A percentile compares a stretch with the other conserved stretches of the same genome.
Evolutionary conservation across 2,329 filamentous ascomycete genomes (phyloP).

Genomic region (Ambrosiella beaveri): DNA sequence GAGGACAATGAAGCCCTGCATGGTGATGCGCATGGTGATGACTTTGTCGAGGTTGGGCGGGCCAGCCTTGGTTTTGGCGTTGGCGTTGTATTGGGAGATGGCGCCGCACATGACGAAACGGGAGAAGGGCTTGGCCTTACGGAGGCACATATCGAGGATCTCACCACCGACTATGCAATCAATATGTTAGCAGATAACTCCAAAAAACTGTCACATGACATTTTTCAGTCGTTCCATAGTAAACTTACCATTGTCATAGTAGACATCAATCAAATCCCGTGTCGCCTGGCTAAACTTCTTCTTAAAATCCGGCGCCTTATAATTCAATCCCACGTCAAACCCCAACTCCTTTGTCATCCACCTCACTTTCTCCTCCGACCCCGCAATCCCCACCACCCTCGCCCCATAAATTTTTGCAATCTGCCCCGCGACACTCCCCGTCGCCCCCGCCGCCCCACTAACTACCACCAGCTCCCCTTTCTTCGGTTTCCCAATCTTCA

Average conservation of each 20-base stretch:
- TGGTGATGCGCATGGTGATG: slow-evolving; percentile 37
- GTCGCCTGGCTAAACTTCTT: slow-evolving; percentile 43
- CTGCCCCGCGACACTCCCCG: slow-evolving; percentile 59
- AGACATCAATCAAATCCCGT: slow-evolving; percentile 45
- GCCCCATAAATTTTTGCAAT: slow-evolving; percentile 57
- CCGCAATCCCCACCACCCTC: slow-evolving; percentile 46
- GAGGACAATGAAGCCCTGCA: slow-evolving; percentile 59
- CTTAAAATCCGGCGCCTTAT: slow-evolving; percentile 46
- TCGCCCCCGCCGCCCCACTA: slow-evolving; percentile 61
- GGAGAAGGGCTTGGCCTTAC: slow-evolving; percentile 41
- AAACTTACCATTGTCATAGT: slow-evolving; percentile 44
- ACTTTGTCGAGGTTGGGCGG: slow-evolving; percentile 37
- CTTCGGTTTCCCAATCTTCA: slow-evolving; percentile 49
- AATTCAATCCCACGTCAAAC: slow-evolving; percentile 51
- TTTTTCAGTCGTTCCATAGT: not conserved
- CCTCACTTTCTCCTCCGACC: slow-evolving; percentile 47
- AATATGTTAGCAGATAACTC: not conserved
- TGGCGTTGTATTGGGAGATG: slow-evolving; percentile 52
- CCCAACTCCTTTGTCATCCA: slow-evolving; percentile 48
- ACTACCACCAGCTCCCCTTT: slow-evolving; percentile 60
- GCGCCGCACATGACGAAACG: slow-evolving; percentile 56
- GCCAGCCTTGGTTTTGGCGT: slow-evolving; percentile 29
- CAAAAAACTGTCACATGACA: not conserved
- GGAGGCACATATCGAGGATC: slow-evolving; percentile 48
- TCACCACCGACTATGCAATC: slow-evolving; percentile 40